Conservation (phyloP, 2,329 filamentous ascomycete species). For the Colletotrichum higginsianum region DNA sequence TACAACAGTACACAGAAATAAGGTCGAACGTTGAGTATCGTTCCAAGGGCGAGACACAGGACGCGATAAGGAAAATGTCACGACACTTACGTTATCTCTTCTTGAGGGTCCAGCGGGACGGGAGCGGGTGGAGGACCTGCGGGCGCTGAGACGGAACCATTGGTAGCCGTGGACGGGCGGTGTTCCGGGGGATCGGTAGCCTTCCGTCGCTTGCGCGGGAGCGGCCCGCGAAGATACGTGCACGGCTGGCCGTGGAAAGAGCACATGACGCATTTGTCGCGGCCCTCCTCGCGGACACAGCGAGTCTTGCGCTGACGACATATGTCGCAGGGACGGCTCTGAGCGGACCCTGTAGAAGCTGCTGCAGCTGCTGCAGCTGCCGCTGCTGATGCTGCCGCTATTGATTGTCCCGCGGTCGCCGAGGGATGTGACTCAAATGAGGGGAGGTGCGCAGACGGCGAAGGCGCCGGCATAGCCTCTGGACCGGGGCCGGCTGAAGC, state of each 20-base stretch:
- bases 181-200: constrained; percentile 45
- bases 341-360: constrained; percentile 25
- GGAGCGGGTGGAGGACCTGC: constrained; percentile 28
- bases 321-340: constrained; percentile 71
- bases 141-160: constrained; percentile 33
- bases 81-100: constrained; percentile 41
- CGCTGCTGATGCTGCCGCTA: not conserved
- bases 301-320: constrained; percentile 76
- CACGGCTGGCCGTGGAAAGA: constrained; percentile 78
- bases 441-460: constrained; percentile 9
- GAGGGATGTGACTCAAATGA: constrained; percentile 29
- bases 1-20: not conserved
- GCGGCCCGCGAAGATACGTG: constrained; percentile 68
- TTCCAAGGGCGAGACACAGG: not conserved
- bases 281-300: constrained; percentile 74
- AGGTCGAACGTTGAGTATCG: not conserved
- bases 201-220: constrained; percentile 50
- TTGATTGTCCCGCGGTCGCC: constrained; percentile 9
- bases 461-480: constrained; percentile 20
- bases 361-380: constrained; percentile 5
- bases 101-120: constrained; percentile 39
- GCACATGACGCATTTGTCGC: constrained; percentile 73
- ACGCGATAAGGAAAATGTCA: constrained; percentile 1
- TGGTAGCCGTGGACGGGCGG: constrained; percentile 36
- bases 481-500: constrained; percentile 24